These are phyloP conservation scores for Asparagopsis taxiformis DNA, from an alignment of 31 red algal species.

Conservation along the genomic window DNA sequence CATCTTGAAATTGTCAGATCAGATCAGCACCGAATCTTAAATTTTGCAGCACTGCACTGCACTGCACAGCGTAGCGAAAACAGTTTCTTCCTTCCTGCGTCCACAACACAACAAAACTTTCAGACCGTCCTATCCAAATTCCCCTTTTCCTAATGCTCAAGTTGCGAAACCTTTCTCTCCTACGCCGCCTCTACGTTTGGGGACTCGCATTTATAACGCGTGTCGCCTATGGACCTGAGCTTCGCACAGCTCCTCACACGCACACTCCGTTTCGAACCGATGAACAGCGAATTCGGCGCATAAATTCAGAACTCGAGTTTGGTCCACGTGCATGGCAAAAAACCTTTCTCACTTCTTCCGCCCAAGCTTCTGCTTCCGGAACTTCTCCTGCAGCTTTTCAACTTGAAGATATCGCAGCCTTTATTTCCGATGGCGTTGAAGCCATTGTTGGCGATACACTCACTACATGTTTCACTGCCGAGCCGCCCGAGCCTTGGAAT, in stretches of 20 bases:
- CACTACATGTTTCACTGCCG: slow-evolving; percentile 73
- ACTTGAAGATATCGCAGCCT: slow-evolving; percentile 61
- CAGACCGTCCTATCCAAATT: too few relatives aligned
- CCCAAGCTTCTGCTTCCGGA: slow-evolving; percentile 25
- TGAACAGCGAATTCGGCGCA: slow-evolving; percentile 56
- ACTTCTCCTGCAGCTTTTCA: slow-evolving; percentile 35
- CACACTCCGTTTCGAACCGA: slow-evolving; percentile 26
- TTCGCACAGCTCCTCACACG: slow-evolving; percentile 16
- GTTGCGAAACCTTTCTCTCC: slow-evolving; percentile 63
- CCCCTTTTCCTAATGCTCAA: slow-evolving; percentile 49
- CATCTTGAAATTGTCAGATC: too few relatives aligned
- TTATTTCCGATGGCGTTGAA: slow-evolving; percentile 74
- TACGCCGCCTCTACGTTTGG: slow-evolving; percentile 72
- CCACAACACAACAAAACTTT: too few relatives aligned
- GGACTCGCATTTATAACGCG: slow-evolving; percentile 45
- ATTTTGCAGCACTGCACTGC: too few relatives aligned
- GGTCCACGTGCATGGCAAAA: slow-evolving; percentile 64
- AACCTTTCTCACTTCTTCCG: slow-evolving; percentile 38
- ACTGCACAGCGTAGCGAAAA: too few relatives aligned
- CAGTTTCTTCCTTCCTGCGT: too few relatives aligned
- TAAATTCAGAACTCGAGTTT: slow-evolving; percentile 72
- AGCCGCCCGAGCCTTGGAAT: slow-evolving; percentile 87
- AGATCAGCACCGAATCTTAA: too few relatives aligned
- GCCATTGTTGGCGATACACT: slow-evolving; percentile 83
- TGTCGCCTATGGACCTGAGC: slow-evolving; percentile 58